Evolutionary conservation across 208 protist genomes (phyloP).

Genomic region (Entamoeba invadens): DNA sequence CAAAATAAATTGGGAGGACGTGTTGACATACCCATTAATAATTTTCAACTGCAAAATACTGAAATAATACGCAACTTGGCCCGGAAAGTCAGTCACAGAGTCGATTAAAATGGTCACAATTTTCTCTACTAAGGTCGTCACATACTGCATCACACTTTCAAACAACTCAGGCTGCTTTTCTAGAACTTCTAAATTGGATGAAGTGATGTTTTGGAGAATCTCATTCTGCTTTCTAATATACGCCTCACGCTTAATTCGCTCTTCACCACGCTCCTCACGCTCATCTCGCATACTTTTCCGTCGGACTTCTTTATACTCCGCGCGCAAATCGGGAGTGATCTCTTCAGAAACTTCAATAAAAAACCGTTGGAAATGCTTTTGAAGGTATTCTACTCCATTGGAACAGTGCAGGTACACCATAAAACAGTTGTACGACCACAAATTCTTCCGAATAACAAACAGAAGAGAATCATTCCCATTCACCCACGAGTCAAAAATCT

Average conservation of each 20-base stretch:
- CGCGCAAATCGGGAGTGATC: neutral
- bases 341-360: neutral
- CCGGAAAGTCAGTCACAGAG: neutral
- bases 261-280: too few relatives aligned
- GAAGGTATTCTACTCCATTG: neutral
- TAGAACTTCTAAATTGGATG: neutral
- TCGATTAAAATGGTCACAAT: neutral
- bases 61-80: neutral
- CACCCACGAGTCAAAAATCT: neutral
- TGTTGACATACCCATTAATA: neutral
- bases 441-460: neutral
- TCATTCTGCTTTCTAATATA: too few relatives aligned
- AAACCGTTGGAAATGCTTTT: neutral
- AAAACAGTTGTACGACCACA: neutral
- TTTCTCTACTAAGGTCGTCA: neutral
- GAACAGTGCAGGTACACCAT: neutral
- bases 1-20: neutral
- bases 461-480: neutral
- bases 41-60: neutral
- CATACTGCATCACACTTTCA: neutral
- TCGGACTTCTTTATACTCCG: neutral
- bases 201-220: neutral
- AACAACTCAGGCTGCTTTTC: neutral
- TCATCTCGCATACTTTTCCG: neutral
- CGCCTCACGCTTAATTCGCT: too few relatives aligned